Evolutionary conservation across 306 rosid genomes (phyloP).

Genomic region (Lathyrus sativus): DNA sequence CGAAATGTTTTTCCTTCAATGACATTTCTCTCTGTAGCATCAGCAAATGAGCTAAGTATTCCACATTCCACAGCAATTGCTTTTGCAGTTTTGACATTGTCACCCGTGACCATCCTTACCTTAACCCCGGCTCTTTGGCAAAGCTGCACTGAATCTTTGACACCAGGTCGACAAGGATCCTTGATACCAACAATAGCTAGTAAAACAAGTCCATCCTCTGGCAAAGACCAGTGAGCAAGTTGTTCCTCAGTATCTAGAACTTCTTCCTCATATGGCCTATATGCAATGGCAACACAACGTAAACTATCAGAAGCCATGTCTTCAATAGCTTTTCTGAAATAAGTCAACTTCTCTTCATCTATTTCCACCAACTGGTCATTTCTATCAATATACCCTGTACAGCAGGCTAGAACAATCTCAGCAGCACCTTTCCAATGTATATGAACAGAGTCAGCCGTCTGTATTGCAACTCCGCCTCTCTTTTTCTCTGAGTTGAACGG

Average conservation of each 20-base stretch:
- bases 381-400: slow-evolving; percentile 57
- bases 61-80: slow-evolving; percentile 97
- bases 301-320: slow-evolving; percentile 59
- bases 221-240: too few species aligned
- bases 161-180: too few species aligned
- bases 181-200: too few species aligned
- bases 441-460: too few species aligned
- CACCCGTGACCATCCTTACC: slow-evolving; percentile 99
- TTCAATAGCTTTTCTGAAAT: slow-evolving; percentile 63
- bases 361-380: slow-evolving; percentile 51
- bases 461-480: too few species aligned
- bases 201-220: too few species aligned
- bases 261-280: too few species aligned
- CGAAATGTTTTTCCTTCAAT: slow-evolving; percentile 90
- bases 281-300: slow-evolving; percentile 95
- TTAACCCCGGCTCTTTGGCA: too few species aligned
- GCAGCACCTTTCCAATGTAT: too few species aligned
- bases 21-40: slow-evolving; percentile 65
- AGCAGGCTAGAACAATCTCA: too few species aligned
- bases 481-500: slow-evolving; percentile 95
- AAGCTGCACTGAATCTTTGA: too few species aligned
- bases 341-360: slow-evolving; percentile 75
- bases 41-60: slow-evolving; percentile 62
- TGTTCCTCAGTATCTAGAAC: too few species aligned
- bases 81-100: slow-evolving; percentile 88